Evolutionary conservation across 352 stramenopile species (phyloP), one percentile per base, ranked within the genome.

Genomic region (Globisporangium radiosum): DNA sequence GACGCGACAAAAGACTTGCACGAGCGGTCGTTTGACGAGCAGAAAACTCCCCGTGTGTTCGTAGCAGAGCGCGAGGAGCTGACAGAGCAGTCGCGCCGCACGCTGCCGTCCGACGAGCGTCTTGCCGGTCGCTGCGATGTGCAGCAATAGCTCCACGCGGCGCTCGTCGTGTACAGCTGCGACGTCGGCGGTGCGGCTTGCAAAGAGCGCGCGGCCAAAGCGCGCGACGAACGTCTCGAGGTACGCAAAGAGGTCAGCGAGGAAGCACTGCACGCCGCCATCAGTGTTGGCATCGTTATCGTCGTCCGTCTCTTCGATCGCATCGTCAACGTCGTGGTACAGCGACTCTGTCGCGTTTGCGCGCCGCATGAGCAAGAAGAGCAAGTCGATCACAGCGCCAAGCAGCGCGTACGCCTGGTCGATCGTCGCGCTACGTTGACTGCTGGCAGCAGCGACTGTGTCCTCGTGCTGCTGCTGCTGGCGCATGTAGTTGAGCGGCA

Each of bases 1-100:
- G 1, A 71, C 58, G 0, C 54, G 43, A 10, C 70, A 83, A 10
- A 88, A 58, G 0, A 84, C 75, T 15, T 77, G 77, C 38, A 83
- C 47, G 3, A 88, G 62, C 17, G 75, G 64, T 17, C 64, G 60
- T 33, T 80, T 80, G 4, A 92, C 43, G 5, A 87, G 62, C 42
- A 72, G 52, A 57, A 89, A 88, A 52, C 75, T 87, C 1, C 80
- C 83, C 0, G 73, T 87, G 59, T 90, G 80, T 6, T 76, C 68
- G 50, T 83, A 90, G 59, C 76, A 83, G 11, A 79, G 68, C 0
- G 54, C 56, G 4, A 79, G 47, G n/a, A 92, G 65, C 5, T 69
- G 60, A 17, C 65, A 78, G 7, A 92, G 48, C n/a, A 92, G 55
- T 14, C 59, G 67, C 0, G 76, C 65, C 4, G 78, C 76, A 9